A percentile compares a stretch with the other conserved stretches of the same genome.
Evolutionary conservation across 257 asterid genomes (phyloP).

Genomic region (Echium plantagineum): DNA sequence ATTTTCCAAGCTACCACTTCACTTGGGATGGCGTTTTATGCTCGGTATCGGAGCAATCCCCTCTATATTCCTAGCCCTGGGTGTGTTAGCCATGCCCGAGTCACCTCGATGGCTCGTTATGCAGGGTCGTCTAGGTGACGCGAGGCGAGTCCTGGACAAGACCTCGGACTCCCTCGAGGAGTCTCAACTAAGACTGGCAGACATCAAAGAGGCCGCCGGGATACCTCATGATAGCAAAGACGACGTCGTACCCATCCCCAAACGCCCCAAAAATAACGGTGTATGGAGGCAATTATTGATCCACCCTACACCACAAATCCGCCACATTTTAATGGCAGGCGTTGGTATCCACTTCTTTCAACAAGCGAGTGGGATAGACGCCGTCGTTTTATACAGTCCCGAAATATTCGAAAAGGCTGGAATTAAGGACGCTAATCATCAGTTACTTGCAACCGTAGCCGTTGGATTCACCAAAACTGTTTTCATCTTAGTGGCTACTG

Average conservation of each 20-base stretch:
- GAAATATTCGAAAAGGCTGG: slow-evolving; percentile 49
- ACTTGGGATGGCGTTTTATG: slow-evolving; percentile 79
- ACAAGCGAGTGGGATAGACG: slow-evolving; percentile 74
- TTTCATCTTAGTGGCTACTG: slow-evolving; percentile 71
- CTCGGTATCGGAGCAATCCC: slow-evolving; percentile 69
- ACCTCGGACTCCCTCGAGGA: slow-evolving; percentile 63
- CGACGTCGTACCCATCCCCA: slow-evolving; percentile 34
- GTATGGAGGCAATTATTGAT: slow-evolving; percentile 65
- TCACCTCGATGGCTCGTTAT: slow-evolving; percentile 89
- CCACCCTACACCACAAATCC: slow-evolving; percentile 52
- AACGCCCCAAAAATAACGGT: slow-evolving; percentile 27
- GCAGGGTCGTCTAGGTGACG: slow-evolving; percentile 84
- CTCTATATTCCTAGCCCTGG: slow-evolving; percentile 49
- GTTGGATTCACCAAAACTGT: slow-evolving; percentile 64
- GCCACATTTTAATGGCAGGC: slow-evolving; percentile 51
- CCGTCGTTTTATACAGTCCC: slow-evolving; percentile 69
- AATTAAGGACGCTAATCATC: slow-evolving; percentile 20
- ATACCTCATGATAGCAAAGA: slow-evolving; percentile 48
- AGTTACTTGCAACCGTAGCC: slow-evolving; percentile 57
- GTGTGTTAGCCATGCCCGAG: slow-evolving; percentile 70
- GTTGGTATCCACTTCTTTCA: slow-evolving; percentile 69
- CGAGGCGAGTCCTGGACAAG: slow-evolving; percentile 47
- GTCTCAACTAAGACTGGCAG: slow-evolving; percentile 40
- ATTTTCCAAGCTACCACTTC: slow-evolving; percentile 48
- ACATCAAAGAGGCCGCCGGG: slow-evolving; percentile 67